Base-by-base conservation (phyloP, 2,329 filamentous ascomycete species). In the Fusarium solani-melongenae region DNA sequence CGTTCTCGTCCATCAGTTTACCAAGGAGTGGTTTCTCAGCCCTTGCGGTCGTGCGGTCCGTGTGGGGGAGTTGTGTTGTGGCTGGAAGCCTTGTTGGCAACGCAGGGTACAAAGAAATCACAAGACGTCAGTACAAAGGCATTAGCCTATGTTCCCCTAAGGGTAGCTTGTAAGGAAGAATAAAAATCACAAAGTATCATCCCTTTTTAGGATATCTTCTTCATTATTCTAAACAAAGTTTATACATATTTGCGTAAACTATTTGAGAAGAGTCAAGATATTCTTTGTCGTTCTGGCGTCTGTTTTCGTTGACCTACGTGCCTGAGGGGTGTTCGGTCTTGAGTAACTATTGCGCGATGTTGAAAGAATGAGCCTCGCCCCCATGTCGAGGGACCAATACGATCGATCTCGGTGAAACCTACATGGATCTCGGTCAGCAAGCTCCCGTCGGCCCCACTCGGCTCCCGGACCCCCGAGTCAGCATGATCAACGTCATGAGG, bases 401-500 rank as follows among this genome's bases (percentile, higher is more conserved):
- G 36, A 38, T 38, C 10, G 10, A 17, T 59, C 4, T 33, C 14
- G 22, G 57, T 55, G 15, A n/a, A 33, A 44, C 8, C 10, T 12
- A 29, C 9, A 41, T 46, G 41, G 49, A 61, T 27, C 24, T 62
- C 36, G 62, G 62, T 62, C 66, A 62, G 51, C n/a, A 22, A 36
- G 36, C n/a, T n/a, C 39, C 31, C 44, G 31, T 31, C 56, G 36
- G 62, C 15, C 63, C 22, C 69, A 46, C 64, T 49, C 67, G 67
- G 57, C 62, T 49, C 69, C 39, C 24, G 34, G 14, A 44, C 34
- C 39, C 27, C 64, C 39, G 39, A 44, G 39, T 57, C 59, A 61
- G 64, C 67, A 71, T 76, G 74, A 76, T 72, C 74, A 71, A 46
- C 74, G 72, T 77, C 75, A 77, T 77, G 72, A 66, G 74, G 72